These are phyloP conservation scores for Blastosporella zonata DNA, from an alignment of 1,284 basidiomycete genomes.

Conservation along the genomic window DNA sequence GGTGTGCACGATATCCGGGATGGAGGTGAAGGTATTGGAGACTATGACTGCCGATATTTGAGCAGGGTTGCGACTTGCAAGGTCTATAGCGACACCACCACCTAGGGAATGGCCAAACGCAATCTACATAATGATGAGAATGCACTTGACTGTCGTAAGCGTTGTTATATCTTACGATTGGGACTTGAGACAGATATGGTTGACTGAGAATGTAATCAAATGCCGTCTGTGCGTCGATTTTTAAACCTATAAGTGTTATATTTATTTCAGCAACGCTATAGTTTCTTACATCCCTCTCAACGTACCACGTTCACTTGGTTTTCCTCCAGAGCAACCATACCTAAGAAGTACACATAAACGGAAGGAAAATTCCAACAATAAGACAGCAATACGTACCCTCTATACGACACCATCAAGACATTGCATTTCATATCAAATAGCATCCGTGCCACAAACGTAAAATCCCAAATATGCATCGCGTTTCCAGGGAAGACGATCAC, in stretches of 20 bases:
- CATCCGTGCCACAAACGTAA: conserved; percentile 20
- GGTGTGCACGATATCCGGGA: conserved; percentile 30
- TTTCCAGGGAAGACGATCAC: conserved; percentile 45
- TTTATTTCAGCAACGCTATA: not conserved
- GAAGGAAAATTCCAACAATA: not conserved
- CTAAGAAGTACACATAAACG: conserved; percentile 17
- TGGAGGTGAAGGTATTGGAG: conserved; percentile 35
- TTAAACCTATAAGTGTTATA: conserved; percentile 28
- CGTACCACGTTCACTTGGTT: conserved; percentile 33
- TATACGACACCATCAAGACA: conserved; percentile 38
- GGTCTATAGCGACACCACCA: conserved; percentile 42
- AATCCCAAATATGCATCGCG: conserved; percentile 30
- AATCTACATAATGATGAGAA: not conserved
- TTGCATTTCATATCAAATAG: conserved; percentile 32
- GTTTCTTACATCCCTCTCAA: not conserved
- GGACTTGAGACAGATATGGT: conserved; percentile 24
- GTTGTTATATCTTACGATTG: conserved; percentile 28
- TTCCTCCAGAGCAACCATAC: conserved; percentile 33
- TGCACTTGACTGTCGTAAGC: not conserved
- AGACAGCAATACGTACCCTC: conserved; percentile 31
- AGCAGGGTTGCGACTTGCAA: conserved; percentile 34
- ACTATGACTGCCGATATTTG: conserved; percentile 29
- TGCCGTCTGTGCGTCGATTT: conserved; percentile 38
- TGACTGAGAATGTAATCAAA: conserved; percentile 33
- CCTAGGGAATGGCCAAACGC: conserved; percentile 32